These are phyloP conservation scores for Carnegiea gigantea DNA, from an alignment of 179 eudicot species.

Conservation along the genomic window DNA sequence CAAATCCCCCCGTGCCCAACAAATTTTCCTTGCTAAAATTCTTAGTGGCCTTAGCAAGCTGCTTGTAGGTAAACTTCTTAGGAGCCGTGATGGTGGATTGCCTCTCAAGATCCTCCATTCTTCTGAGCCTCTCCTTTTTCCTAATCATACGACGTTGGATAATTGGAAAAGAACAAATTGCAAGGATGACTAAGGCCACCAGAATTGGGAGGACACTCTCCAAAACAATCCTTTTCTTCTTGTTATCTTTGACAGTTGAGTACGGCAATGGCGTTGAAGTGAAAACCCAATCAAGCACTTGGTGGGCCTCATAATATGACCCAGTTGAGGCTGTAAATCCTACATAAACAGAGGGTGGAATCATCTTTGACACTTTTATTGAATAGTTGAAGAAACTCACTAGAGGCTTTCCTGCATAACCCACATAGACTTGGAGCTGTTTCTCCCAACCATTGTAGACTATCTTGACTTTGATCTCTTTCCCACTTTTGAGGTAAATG, in stretches of 20 bases:
- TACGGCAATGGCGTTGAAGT: slow-evolving; percentile 29
- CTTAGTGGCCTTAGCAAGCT: slow-evolving; percentile 62
- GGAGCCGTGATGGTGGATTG: slow-evolving; percentile 57
- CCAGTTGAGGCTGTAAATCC: slow-evolving; percentile 78
- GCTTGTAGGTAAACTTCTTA: slow-evolving; percentile 46
- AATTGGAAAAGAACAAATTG: slow-evolving; percentile 28
- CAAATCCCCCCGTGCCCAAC: slow-evolving; percentile 78
- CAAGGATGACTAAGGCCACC: slow-evolving; percentile 21
- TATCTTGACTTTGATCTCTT: slow-evolving; percentile 41
- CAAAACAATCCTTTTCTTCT: slow-evolving; percentile 25
- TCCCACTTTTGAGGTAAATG: slow-evolving; percentile 59
- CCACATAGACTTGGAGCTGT: slow-evolving; percentile 38
- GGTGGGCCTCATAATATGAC: slow-evolving; percentile 48
- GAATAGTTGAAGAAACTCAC: slow-evolving; percentile 38
- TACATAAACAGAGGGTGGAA: slow-evolving; percentile 44
- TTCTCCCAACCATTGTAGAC: slow-evolving; percentile 54
- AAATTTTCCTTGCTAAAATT: slow-evolving; percentile 57
- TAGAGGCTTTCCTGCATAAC: slow-evolving; percentile 45
- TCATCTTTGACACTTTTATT: slow-evolving; percentile 42
- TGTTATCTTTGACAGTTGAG: slow-evolving; percentile 33
- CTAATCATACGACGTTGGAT: slow-evolving; percentile 28
- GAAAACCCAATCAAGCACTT: slow-evolving; percentile 60
- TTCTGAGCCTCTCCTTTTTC: slow-evolving; percentile 34
- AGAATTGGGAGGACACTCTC: slow-evolving; percentile 34
- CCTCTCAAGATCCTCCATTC: slow-evolving; percentile 45